A percentile compares a stretch with the other conserved stretches of the same genome.
These are phyloP conservation scores for Paxillus rubicundulus DNA, from an alignment of 768 basidiomycete species.

Conservation along the genomic window DNA sequence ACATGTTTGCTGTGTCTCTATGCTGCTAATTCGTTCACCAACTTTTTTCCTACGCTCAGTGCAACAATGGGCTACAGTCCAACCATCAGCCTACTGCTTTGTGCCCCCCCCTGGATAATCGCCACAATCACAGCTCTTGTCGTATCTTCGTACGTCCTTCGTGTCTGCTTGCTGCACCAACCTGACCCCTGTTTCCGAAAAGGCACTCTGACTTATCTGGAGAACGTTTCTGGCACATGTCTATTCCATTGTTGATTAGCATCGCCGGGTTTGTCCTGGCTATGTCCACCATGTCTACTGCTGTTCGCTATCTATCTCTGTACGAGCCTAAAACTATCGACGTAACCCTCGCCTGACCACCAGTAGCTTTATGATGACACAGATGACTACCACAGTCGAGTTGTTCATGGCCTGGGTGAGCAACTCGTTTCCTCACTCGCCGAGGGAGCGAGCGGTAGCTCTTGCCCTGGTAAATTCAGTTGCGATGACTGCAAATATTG, in stretches of 20 bases:
- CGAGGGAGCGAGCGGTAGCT: conserved; percentile 63
- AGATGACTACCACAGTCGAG: conserved; percentile 65
- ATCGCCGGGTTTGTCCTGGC: conserved; percentile 65
- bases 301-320: conserved; percentile 52
- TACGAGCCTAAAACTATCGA: conserved; percentile 25
- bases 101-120: conserved; percentile 35
- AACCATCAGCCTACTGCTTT: neutral
- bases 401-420: conserved; percentile 49
- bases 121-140: conserved; percentile 53
- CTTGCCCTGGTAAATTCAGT: conserved; percentile 7
- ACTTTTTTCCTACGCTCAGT: conserved; percentile 51
- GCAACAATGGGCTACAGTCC: conserved; percentile 1
- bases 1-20: conserved; percentile 53
- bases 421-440: conserved; percentile 63
- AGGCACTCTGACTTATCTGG: conserved; percentile 67
- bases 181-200: neutral
- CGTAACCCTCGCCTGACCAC: neutral
- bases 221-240: conserved; percentile 71
- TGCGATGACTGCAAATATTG: conserved; percentile 1
- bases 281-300: conserved; percentile 56
- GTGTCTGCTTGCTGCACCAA: neutral
- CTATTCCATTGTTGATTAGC: conserved; percentile 48
- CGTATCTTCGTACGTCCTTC: conserved; percentile 40
- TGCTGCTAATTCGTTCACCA: conserved; percentile 65
- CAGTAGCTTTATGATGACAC: conserved; percentile 66